A percentile compares a stretch with the other conserved stretches of the same genome.
Evolutionary conservation across 352 stramenopile species (phyloP).

Genomic region (Phytophthora sansomeana): DNA sequence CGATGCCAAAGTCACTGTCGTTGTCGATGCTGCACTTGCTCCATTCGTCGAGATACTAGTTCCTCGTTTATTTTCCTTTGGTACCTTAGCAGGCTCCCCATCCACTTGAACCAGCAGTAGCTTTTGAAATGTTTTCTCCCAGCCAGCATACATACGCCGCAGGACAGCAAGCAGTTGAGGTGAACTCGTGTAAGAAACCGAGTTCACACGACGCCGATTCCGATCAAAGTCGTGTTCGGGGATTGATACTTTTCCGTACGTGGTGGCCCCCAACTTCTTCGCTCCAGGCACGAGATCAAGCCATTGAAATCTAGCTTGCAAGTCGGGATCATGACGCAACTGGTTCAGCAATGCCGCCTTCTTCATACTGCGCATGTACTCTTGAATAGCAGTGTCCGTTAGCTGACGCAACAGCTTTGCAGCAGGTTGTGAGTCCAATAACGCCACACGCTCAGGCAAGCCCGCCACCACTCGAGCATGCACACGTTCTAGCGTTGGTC

Average conservation of each 20-base stretch:
- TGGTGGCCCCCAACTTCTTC: slow-evolving; percentile 32
- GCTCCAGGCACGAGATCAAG: slow-evolving; percentile 66
- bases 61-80: slow-evolving; percentile 10
- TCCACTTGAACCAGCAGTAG: slow-evolving; percentile 76
- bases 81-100: slow-evolving; percentile 3
- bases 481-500: slow-evolving; percentile 80
- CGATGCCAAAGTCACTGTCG: slow-evolving; percentile 41
- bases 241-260: slow-evolving; percentile 85
- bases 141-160: slow-evolving; percentile 90
- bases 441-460: slow-evolving; percentile 61
- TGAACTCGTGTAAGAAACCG: slow-evolving; percentile 64
- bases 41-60: slow-evolving; percentile 2
- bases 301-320: slow-evolving; percentile 73
- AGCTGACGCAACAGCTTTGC: slow-evolving; percentile 77
- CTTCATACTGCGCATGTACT: slow-evolving; percentile 94
- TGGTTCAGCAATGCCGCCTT: slow-evolving; percentile 86
- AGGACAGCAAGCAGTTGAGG: slow-evolving; percentile 80
- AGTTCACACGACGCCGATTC: slow-evolving; percentile 57
- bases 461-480: slow-evolving; percentile 88
- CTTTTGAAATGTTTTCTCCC: slow-evolving; percentile 90
- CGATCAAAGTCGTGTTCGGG: slow-evolving; percentile 71
- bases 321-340: slow-evolving; percentile 51
- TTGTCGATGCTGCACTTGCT: neutral
- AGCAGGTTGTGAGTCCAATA: slow-evolving; percentile 70
- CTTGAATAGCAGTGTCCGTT: slow-evolving; percentile 90